Base-by-base conservation (phyloP, 2,329 filamentous ascomycete genomes). In the Chalaropsis thielavioides region DNA sequence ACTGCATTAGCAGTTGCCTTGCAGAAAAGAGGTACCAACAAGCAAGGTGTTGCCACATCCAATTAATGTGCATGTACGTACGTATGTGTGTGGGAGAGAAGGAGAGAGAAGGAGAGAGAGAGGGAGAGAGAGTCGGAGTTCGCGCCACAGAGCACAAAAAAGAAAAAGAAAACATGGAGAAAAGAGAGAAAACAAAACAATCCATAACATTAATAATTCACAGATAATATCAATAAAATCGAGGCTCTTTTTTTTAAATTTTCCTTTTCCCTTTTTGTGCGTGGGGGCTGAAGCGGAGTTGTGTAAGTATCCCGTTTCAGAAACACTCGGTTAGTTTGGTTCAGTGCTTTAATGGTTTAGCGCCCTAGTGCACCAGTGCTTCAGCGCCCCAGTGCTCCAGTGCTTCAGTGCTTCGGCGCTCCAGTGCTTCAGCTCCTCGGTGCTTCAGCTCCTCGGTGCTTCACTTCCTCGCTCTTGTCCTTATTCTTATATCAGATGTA, bases 401-500 rank as follows among this genome's bases (percentile, higher is more conserved):
- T n/a, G 31, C 35, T 38, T 38, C 35, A 8, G 35, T 38, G 35
- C 5, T 8, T 10, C 31, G 7, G 31, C 8, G 46, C 46, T 22
- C 46, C 46, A 22, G n/a, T 15, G 15, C 22, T 35, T 7, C 31
- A 35, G 31, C 3, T 7, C 31, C 7, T 35, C 31, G 7, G 31
- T 35, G 31, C 7, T 35, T n/a, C 17, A 10, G 44, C n/a, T 46
- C 44, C 44, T 44, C n/a, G n/a, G 31, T 31, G 2, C 31, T 31
- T 31, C 31, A 31, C 31, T 27, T n/a, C n/a, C n/a, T n/a, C n/a
- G 41, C 63, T 65, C 59, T 65, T 61, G 40, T 59, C 27, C 41
- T 65, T 40, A 6, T 65, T 65, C 46, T 66, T 38, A 49, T 65
- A 58, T 58, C 54, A 35, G 17, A 8, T 38, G 31, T 13, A 10